Evolutionary conservation across 306 rosid species (phyloP), one percentile per base, ranked within the genome.

Genomic region (Trichosanthes truncata): DNA sequence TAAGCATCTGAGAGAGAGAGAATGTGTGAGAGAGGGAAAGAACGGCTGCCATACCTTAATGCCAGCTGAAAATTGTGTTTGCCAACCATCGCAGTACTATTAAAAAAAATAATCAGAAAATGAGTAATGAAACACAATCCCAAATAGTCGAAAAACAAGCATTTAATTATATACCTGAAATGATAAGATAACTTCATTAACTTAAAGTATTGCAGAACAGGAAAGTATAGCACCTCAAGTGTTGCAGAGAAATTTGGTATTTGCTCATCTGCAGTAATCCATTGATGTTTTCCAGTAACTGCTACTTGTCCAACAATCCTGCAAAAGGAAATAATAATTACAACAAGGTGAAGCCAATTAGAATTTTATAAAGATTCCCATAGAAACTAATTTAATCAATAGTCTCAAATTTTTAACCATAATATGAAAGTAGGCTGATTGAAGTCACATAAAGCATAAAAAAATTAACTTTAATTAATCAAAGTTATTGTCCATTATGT

Each of bases 281-380:
- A 96, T 79, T 46, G 87, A 90, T 96, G 90, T 82, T 88, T 91
- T 82, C 98, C 97, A 9, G 94, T 90, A 76, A 86, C 90, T 55
- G 99, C 97, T 79, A 93, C 99, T 83, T 93, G 93, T 79, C 98
- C 97, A 85, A 96, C 96, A 84, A 90, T 83, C 85, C 98, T 96
- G 86, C 61, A 41, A 82, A 77, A 87, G 46, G 41, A 75, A 83
- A 83, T 49, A 59, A 79, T 53, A 48, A 62, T 62, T 62, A 48
- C 45, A 53, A 29, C 40, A 40, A 61, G 43, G 12, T 61, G 52
- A 45, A 78, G 43, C 52, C 43, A 52, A 12, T 18, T n/a, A 63
- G 21, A 48, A 21, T 4, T 20, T n/a, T 21, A 29, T 15, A 74
- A 31, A 56, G 7, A 67, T 51, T 56, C 26, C 25, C 12, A 40